Base-by-base conservation (phyloP, 2,329 filamentous ascomycete genomes). In the Penicillium sp. region DNA sequence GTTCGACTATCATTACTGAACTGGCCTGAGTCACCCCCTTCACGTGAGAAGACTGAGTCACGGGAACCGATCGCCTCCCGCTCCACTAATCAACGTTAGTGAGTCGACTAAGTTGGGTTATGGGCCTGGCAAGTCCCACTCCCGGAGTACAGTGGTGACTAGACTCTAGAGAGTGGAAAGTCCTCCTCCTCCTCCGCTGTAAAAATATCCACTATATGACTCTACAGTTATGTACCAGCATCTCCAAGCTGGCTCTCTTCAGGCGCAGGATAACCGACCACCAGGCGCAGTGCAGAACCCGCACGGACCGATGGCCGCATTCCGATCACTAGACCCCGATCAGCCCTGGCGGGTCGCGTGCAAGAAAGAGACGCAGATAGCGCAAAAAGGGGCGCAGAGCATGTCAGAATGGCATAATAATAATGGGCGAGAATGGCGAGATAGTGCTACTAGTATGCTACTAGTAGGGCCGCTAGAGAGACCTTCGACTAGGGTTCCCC, bases 301-400 rank as follows among this genome's bases (percentile, higher is more conserved):
- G 60, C 63, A 65, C 60, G 60, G 62, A 62, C 59, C 53, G 37
- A 45, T 59, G 49, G 42, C 42, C 44, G 38, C 53, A 64, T 62
- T 62, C 59, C 59, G 62, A 64, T 64, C 62, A 60, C 55, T 62
- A 42, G 59, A 49, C 40, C 40, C 56, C 37, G 56, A 59, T 56
- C 57, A 58, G 49, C 47, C 57, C 49, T 37, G 58, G 37, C 44
- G 59, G 59, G 58, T 55, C 58, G 42, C 58, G 62, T 56, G 56
- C 56, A 53, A 42, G 15, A 30, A 26, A 61, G 37, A 63, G 58
- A 56, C 38, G 61, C 58, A 63, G 55, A 53, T 56, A 53, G 62
- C 62, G 59, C 59, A 59, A 54, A 61, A 59, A 61, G 53, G 51
- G 61, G 53, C 3, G 7, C 9, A 49, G 13, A 26, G 42, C 54